A percentile compares a stretch with the other conserved stretches of the same genome.
These are phyloP conservation scores for Chenopodium suecicum DNA, from an alignment of 148 eudicot genomes.

Conservation along the genomic window DNA sequence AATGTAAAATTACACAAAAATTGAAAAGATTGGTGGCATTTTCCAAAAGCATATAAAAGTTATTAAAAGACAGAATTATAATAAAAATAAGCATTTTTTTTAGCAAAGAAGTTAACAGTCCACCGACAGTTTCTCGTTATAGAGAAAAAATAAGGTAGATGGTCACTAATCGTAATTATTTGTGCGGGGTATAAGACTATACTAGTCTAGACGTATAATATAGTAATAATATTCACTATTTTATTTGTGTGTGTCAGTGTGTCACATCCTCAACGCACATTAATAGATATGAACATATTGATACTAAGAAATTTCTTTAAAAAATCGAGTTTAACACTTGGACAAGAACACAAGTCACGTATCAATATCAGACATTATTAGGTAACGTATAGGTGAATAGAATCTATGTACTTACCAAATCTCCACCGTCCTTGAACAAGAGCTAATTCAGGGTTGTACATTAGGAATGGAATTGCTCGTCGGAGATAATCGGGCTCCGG, in stretches of 20 bases:
- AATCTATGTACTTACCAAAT: constrained; percentile 50
- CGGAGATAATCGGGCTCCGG: constrained; percentile 82
- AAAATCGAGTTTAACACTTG: not conserved
- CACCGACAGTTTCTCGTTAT: constrained; percentile 31
- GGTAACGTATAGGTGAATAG: no score
- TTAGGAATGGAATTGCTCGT: constrained; percentile 67
- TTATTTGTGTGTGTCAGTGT: no score
- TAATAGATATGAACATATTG: no score
- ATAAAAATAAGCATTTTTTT: not conserved
- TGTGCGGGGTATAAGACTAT: no score
- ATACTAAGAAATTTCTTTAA: no score
- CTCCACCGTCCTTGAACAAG: constrained; percentile 92
- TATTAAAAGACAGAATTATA: not conserved
- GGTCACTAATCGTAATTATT: not conserved
- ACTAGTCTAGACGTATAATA: no score
- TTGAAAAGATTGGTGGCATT: constrained; percentile 6
- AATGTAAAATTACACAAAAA: constrained; percentile 9
- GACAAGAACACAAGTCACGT: no score
- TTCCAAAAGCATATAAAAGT: constrained; percentile 27
- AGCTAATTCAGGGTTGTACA: constrained; percentile 67
- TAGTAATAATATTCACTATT: no score
- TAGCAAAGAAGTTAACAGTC: not conserved
- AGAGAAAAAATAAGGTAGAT: not conserved
- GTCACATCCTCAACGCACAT: no score
- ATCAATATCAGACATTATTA: not conserved